These are phyloP conservation scores for Hygrophoropsis aurantiaca DNA, from an alignment of 768 basidiomycete species.

Conservation along the genomic window DNA sequence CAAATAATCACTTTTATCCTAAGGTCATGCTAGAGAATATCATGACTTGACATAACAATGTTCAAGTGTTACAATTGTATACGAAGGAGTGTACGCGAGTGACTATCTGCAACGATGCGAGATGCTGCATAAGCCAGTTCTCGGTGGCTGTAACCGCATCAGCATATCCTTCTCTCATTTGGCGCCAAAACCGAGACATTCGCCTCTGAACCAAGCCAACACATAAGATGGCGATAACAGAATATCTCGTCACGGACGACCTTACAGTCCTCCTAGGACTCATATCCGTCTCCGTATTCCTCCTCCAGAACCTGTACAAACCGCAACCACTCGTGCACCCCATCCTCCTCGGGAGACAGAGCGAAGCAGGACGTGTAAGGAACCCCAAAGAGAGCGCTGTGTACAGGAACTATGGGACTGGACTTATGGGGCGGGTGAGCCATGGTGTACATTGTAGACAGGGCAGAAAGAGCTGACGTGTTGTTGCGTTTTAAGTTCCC, in stretches of 20 bases:
- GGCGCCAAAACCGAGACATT: background rate
- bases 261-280: slow-evolving; percentile 75
- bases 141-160: too few species aligned
- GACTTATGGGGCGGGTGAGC: slow-evolving; percentile 76
- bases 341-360: slow-evolving; percentile 89
- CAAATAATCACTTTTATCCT: too few species aligned
- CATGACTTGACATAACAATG: too few species aligned
- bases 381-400: slow-evolving; percentile 82
- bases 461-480: background rate
- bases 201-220: background rate
- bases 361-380: slow-evolving; percentile 81
- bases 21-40: too few species aligned
- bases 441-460: slow-evolving; percentile 7
- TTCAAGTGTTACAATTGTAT: too few species aligned
- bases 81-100: too few species aligned
- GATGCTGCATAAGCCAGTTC: too few species aligned
- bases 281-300: slow-evolving; percentile 72
- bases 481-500: slow-evolving; percentile 57
- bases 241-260: slow-evolving; percentile 75
- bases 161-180: background rate
- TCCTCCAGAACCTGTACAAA: slow-evolving; percentile 75
- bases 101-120: too few species aligned
- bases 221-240: slow-evolving; percentile 42
- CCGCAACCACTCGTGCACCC: slow-evolving; percentile 89
- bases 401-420: slow-evolving; percentile 89